Evolutionary conservation across 2,329 filamentous ascomycete species (phyloP), one percentile per base, ranked within the genome.

Genomic region (Beauveria australis): DNA sequence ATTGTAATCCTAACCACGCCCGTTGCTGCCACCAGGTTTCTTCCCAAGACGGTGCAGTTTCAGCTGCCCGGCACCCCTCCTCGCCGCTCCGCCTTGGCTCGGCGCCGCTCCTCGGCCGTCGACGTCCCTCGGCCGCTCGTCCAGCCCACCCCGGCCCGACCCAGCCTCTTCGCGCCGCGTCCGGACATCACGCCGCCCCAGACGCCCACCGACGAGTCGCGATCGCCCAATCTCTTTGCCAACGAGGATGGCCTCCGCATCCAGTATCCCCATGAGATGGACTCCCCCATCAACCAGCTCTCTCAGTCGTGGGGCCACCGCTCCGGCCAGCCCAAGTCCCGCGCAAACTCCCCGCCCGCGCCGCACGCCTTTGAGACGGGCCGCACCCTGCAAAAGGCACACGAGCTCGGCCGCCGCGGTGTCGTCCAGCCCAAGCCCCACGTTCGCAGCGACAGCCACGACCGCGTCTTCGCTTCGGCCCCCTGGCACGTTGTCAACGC

Each of bases 11-110:
- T 58, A 28, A 37, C 33, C 33, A 51, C 55, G 14, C n/a, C 6
- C 9, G 8, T 2, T 30, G 16, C 22, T 16, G 4, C 12, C 30
- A n/a, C 14, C 18, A 96, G 92, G 61, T 96, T 96, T 72, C 83
- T 97, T 41, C 93, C 93, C 40, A 92, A 96, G 73, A 97, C 93
- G 46, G 81, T 96, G 69, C 87, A 96, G 73, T 97, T 97, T 73
- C 87, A 87, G 67, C 80, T 89, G 61, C 83, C 84, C 12, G 79
- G 80, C 44, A 80, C 79, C 37, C 77, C 78, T 56, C 75, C 73
- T 61, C 76, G 70, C 64, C 70, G 70, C 63, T 71, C 67, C 65
- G 71, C 71, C 56, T 65, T 69, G 64, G 52, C 65, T 61, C 70
- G 66, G 68, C 63, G 67, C 66, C 63, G 68, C 60, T 61, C 69